Evolutionary conservation across 2,329 filamentous ascomycete species (phyloP), one percentile per base, ranked within the genome.

Genomic region (Apiospora sp.): DNA sequence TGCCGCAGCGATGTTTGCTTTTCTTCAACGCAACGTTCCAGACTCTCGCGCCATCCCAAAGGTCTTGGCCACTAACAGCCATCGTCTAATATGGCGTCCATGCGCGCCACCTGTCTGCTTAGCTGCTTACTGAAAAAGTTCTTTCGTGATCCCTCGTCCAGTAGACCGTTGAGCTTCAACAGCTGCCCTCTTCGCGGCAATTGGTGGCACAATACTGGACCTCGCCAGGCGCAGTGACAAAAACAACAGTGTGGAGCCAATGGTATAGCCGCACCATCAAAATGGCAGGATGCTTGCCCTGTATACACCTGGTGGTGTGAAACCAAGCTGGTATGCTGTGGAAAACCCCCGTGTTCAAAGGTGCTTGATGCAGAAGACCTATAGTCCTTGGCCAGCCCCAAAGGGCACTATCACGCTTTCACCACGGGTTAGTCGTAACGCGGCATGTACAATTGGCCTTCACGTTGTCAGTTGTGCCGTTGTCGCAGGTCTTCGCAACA

Each of bases 11-110:
- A 30, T 37, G 30, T 22, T 61, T 37, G 54, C 16, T 34, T 14
- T n/a, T 7, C 41, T 34, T 41, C 2, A 22, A 22, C 58, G 58
- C n/a, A 64, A 64, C 58, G 58, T 64, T 64, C 58, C 58, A 64
- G 58, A 41, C 58, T n/a, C 54, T 19, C 30, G 12, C 58, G 34
- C 58, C 10, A 64, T 64, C 8, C 8, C 58, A 64, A n/a, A 64
- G 12, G 3, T 41, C 58, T 64, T 64, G 12, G 58, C 34, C 54
- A 37, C 16, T 61, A 19, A 61, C 34, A 61, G 54, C 14, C 34
- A 19, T 61, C 16, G 14, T 37, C 54, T 61, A 34, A 61, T 61
- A 8, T 41, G 37, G 19, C 22, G 54, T 19, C 30, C 54, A 37
- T 61, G 30, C 54, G 16, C 27, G 30, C 30, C 54, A 61, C 54